These are phyloP conservation scores for Inga leiocalycina DNA, from an alignment of 306 rosid genomes.

Conservation along the genomic window DNA sequence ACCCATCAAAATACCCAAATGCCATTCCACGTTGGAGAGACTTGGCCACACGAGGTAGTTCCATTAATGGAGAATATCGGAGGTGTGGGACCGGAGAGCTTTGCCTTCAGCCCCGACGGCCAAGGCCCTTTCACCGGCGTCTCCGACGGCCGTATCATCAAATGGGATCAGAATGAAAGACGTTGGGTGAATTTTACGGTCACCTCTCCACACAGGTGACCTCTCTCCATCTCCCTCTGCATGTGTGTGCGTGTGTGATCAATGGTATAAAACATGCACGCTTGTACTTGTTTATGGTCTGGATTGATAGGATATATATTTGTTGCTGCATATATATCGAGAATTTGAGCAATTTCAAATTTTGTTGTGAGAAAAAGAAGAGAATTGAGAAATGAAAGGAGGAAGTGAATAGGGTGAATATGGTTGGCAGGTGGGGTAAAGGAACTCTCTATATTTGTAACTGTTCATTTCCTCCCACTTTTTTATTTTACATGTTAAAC, in stretches of 20 bases:
- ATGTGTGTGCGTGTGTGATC: no score
- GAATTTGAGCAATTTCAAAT: neutral
- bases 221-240: neutral
- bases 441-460: no score
- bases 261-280: neutral
- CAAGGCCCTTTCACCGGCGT: slow-evolving; percentile 77
- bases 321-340: neutral
- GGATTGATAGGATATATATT: neutral
- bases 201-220: slow-evolving; percentile 56
- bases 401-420: neutral
- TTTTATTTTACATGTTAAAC: no score
- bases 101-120: slow-evolving; percentile 59
- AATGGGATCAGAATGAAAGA: slow-evolving; percentile 47
- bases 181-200: slow-evolving; percentile 63
- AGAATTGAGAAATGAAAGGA: neutral
- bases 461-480: no score
- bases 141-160: slow-evolving; percentile 73
- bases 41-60: slow-evolving; percentile 36
- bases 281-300: neutral
- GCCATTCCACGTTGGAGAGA: neutral
- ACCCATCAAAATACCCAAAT: neutral
- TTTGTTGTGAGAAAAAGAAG: neutral
- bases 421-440: neutral
- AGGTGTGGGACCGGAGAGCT: slow-evolving; percentile 70
- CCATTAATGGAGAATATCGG: slow-evolving; percentile 41